Evolutionary conservation across 768 basidiomycete species (phyloP).

Genomic region (Hericium rajendrae): DNA sequence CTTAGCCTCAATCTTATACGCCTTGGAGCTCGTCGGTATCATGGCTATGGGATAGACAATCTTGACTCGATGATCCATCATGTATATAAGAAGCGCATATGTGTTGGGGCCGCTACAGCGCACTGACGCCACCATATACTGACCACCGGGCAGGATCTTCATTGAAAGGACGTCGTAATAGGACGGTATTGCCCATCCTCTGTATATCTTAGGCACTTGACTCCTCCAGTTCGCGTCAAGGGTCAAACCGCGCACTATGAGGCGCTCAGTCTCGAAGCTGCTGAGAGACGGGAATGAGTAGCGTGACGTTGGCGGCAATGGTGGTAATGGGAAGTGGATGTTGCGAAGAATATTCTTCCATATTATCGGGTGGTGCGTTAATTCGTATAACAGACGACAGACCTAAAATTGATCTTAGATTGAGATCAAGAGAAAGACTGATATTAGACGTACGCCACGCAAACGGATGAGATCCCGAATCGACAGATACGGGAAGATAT

Average conservation of each 20-base stretch:
- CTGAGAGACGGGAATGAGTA: slow-evolving; percentile 10
- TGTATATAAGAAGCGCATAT: slow-evolving; percentile 9
- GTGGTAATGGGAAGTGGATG: slow-evolving; percentile 12
- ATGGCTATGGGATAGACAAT: slow-evolving; percentile 12
- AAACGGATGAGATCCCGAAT: slow-evolving; percentile 13
- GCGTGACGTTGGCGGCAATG: slow-evolving; percentile 9
- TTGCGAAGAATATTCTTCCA: slow-evolving; percentile 13
- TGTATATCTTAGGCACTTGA: slow-evolving; percentile 5
- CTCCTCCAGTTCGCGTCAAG: slow-evolving; percentile 16
- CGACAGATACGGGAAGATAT: slow-evolving; percentile 9
- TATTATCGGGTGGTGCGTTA: slow-evolving; percentile 11
- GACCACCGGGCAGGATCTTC: slow-evolving; percentile 14
- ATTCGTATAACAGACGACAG: slow-evolving; percentile 8
- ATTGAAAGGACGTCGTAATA: slow-evolving; percentile 8
- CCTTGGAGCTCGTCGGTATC: slow-evolving; percentile 2
- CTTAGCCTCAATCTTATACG: slow-evolving; percentile 9
- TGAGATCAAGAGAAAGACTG: background rate
- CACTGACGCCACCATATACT: slow-evolving; percentile 11
- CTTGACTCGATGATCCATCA: slow-evolving; percentile 15
- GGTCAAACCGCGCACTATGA: slow-evolving; percentile 10
- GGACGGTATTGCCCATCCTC: slow-evolving; percentile 6
- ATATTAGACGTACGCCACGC: slow-evolving; percentile 3
- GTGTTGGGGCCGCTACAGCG: slow-evolving; percentile 1
- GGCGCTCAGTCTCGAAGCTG: slow-evolving; percentile 12
- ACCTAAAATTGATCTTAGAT: background rate